Percentiles rank a stretch among this genome's conserved stretches.
phyloP scores from a whole-genome alignment of 495 filamentous ascomycete species.

The Parathielavia hyrcaniae region DNA sequence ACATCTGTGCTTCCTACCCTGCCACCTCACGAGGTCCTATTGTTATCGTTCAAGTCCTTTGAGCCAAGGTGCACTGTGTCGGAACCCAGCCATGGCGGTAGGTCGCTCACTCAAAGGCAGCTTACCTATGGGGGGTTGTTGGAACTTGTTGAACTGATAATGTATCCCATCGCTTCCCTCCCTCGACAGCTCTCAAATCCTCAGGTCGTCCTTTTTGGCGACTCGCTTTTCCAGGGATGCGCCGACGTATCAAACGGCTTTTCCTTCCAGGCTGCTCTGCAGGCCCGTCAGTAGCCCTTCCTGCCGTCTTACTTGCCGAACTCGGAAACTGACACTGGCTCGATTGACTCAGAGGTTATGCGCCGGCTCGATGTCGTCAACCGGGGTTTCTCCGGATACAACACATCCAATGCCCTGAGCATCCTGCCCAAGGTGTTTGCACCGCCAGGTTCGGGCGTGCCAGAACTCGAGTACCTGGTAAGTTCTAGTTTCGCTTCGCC shows the following conservation, averaged over 20 bases:
- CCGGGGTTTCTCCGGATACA: slow-evolving; percentile 46
- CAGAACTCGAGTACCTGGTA: slow-evolving; percentile 61
- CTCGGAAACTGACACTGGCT: background rate
- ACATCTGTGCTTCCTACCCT: background rate
- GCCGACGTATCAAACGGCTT: slow-evolving; percentile 56
- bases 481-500: slow-evolving; percentile 14
- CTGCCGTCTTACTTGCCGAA: background rate
- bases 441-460: slow-evolving; percentile 43
- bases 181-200: slow-evolving; percentile 37
- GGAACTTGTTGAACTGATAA: slow-evolving; percentile 15
- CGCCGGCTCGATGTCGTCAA: slow-evolving; percentile 46
- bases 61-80: no score
- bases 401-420: slow-evolving; percentile 43
- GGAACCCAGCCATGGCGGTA: slow-evolving; percentile 22
- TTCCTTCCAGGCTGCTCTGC: slow-evolving; percentile 63
- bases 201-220: slow-evolving; percentile 75
- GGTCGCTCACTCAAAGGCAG: background rate
- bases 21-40: no score
- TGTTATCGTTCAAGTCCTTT: no score
- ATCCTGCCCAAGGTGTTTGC: slow-evolving; percentile 39
- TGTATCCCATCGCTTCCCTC: slow-evolving; percentile 7
- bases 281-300: slow-evolving; percentile 50
- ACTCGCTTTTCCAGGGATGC: slow-evolving; percentile 67
- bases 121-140: no score
- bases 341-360: slow-evolving; percentile 31